These are phyloP conservation scores for Teratosphaeria nubilosa DNA, from an alignment of 2,329 filamentous ascomycete species.

Conservation along the genomic window DNA sequence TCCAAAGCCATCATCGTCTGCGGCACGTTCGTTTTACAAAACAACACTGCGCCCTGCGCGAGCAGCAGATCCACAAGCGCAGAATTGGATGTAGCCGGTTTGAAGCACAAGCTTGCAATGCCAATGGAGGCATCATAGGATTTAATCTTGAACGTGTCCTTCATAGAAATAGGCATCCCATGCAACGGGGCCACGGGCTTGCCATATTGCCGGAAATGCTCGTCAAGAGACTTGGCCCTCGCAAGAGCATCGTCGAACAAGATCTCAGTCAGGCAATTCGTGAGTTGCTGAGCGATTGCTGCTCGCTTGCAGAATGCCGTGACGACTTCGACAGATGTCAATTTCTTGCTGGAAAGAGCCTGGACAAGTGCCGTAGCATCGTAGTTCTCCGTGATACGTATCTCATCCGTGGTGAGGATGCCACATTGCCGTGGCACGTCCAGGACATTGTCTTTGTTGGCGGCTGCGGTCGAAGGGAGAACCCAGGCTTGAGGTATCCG, in stretches of 20 bases:
- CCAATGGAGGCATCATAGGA: slow-evolving; percentile 32
- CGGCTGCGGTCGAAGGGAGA: slow-evolving; percentile 18
- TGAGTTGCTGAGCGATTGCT: slow-evolving; percentile 35
- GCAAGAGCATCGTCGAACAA: slow-evolving; percentile 28
- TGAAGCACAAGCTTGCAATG: slow-evolving; percentile 33
- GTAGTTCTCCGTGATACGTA: slow-evolving; percentile 46
- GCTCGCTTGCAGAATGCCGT: slow-evolving; percentile 39
- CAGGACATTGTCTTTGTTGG: slow-evolving; percentile 30
- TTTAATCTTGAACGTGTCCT: slow-evolving; percentile 27
- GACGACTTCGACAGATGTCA: slow-evolving; percentile 29
- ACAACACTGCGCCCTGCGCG: slow-evolving; percentile 38
- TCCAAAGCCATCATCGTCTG: slow-evolving; percentile 45
- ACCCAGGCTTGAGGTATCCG: slow-evolving; percentile 37
- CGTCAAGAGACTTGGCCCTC: slow-evolving; percentile 32
- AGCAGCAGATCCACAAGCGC: slow-evolving; percentile 36
- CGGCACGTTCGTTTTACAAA: slow-evolving; percentile 47
- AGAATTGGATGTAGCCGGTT: slow-evolving; percentile 29
- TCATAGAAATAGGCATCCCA: slow-evolving; percentile 28
- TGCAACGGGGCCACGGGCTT: slow-evolving; percentile 37
- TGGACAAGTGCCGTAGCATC: slow-evolving; percentile 34
- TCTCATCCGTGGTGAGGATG: slow-evolving; percentile 40
- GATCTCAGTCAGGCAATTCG: slow-evolving; percentile 26
- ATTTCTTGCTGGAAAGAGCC: slow-evolving; percentile 24
- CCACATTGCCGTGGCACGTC: slow-evolving; percentile 44
- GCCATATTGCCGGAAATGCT: slow-evolving; percentile 24